Base-by-base conservation (phyloP, 164 flowering plant genomes). In the Umbellularia californica region DNA sequence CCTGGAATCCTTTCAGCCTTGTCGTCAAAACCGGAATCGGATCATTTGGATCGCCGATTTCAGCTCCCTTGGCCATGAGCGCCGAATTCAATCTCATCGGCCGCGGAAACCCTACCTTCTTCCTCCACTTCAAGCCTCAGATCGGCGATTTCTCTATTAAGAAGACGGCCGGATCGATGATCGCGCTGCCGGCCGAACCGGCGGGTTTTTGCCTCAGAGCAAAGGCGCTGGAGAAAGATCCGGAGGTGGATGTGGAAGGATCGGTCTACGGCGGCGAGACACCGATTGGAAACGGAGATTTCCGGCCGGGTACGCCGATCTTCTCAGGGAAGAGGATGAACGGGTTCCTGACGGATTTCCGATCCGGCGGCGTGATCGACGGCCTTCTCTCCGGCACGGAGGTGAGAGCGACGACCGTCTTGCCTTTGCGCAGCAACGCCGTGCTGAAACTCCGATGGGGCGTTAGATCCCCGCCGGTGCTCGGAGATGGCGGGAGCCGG, bases 91-190 rank as follows among this genome's bases (percentile, higher is more conserved):
- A 83, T 66, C 78, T 89, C 35, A 73, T 88, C 62, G 80, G 84
- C 13, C 55, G 67, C 24, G 84, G 86, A 19, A 87, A 82, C 79
- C 95, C 97, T 69, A 81, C 75, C 55, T 92, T 92, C 67, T 83
- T 88, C 77, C 84, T 92, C 50, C 88, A 84, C 50, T 87, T 92
- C 78, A 84, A 80, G 76, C 95, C 97, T 13, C 80, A 64, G 35
- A 80, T 89, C 50, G 97, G 93, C 2, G 95, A 90, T 73, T 92
- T 90, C 82, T 84, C 88, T 5, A 62, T 89, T 68, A 89, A 81
- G 84, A 89, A 79, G 24, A 69, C 76, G 24, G 22, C 74, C 1
- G 33, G 28, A 2, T 79, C 84, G 70, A 60, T 41, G 2, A 70
- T 75, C 51, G 15, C n/a, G 3, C 7, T 65, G 19, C 71, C 75